These are phyloP conservation scores for Lodderomyces theae DNA, from an alignment of 1,139 yeast species.

Conservation along the genomic window DNA sequence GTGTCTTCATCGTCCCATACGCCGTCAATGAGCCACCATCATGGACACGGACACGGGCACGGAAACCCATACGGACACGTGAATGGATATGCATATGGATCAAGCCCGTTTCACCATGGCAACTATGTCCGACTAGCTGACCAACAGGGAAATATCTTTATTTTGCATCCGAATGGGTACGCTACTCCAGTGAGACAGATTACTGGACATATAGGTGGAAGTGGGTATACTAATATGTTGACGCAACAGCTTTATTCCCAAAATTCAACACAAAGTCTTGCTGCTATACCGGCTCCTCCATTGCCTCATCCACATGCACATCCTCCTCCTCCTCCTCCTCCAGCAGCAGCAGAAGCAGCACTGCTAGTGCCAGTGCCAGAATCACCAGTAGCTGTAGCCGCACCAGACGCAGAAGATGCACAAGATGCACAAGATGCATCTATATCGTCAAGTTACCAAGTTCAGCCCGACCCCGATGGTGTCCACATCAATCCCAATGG, in stretches of 20 bases:
- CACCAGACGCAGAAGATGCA: no score
- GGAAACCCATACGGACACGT: no score
- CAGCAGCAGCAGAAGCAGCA: no score
- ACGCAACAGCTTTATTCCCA: conserved; percentile 1
- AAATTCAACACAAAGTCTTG: conserved; percentile 1
- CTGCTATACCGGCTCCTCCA: conserved; percentile 1
- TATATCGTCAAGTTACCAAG: not conserved
- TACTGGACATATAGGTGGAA: conserved; percentile 6
- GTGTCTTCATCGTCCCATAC: conserved; percentile 7
- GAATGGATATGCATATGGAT: no score
- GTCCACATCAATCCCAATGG: conserved; percentile 6
- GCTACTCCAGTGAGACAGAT: conserved; percentile 11
- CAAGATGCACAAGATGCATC: no score
- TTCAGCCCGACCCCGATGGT: conserved; percentile 1
- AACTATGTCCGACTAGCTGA: conserved; percentile 10
- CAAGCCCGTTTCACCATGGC: not conserved
- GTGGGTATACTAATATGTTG: conserved; percentile 3
- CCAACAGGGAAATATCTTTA: conserved; percentile 13
- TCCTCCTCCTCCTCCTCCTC: no score
- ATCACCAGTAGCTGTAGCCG: no score
- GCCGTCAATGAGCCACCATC: conserved; percentile 9
- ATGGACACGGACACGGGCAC: not conserved
- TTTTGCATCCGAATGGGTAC: conserved; percentile 17
- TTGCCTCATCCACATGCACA: not conserved
- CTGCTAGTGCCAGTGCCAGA: no score